These are phyloP conservation scores for Tetragonia tetragonoides DNA, from an alignment of 148 eudicot genomes.

Conservation along the genomic window DNA sequence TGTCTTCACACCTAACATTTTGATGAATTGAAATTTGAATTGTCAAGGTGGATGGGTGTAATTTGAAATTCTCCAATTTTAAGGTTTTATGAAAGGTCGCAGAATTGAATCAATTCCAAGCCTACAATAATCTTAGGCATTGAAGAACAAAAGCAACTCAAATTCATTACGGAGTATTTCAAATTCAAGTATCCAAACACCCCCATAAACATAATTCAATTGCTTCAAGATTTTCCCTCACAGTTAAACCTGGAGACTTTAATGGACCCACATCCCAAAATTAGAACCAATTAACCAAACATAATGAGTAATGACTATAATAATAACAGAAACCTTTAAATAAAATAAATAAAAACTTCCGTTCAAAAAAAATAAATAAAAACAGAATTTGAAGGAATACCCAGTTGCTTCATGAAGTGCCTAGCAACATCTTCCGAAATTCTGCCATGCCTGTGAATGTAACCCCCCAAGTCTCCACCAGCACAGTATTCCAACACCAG, in stretches of 20 bases:
- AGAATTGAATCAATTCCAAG: no score
- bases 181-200: background rate
- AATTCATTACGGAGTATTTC: no score
- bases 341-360: background rate
- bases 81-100: no score
- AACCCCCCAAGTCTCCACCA: slow-evolving; percentile 54
- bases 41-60: no score
- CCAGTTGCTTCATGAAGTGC: slow-evolving; percentile 55
- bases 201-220: slow-evolving; percentile 3
- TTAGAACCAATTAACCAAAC: slow-evolving; percentile 11
- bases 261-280: slow-evolving; percentile 16
- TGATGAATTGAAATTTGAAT: no score
- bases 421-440: slow-evolving; percentile 49
- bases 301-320: no score
- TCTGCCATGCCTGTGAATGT: slow-evolving; percentile 49
- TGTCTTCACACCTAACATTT: no score
- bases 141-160: no score
- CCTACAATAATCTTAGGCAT: no score
- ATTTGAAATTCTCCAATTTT: no score
- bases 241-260: background rate
- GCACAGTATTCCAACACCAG: slow-evolving; percentile 57
- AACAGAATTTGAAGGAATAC: slow-evolving; percentile 20
- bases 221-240: background rate
- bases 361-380: background rate
- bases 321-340: background rate